Percentiles rank a stretch among this genome's conserved stretches.
Evolutionary conservation across 2,329 filamentous ascomycete species (phyloP).

Genomic region (Pseudogymnoascus sp.): DNA sequence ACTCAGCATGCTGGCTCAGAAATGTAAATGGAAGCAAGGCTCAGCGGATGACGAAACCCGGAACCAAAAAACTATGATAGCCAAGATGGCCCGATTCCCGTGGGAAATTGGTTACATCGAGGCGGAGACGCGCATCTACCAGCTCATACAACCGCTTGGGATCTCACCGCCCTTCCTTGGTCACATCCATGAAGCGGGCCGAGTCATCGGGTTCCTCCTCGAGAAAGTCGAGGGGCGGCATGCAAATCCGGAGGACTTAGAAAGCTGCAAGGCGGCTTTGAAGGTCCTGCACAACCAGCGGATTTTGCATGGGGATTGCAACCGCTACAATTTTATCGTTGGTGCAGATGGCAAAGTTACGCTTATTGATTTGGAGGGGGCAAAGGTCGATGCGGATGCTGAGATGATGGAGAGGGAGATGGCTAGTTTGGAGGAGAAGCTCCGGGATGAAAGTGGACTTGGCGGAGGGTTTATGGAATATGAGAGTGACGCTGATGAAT

Average conservation of each 20-base stretch:
- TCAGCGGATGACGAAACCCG: not conserved
- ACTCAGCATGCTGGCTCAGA: not conserved
- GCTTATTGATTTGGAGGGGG: constrained; percentile 29
- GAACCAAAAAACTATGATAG: not conserved
- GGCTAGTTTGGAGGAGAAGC: not conserved
- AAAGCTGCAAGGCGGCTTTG: constrained; percentile 25
- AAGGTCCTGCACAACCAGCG: constrained; percentile 25
- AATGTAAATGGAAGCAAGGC: not conserved
- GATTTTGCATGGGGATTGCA: constrained; percentile 32
- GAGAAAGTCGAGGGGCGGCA: constrained; percentile 29
- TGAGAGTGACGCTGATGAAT: not conserved
- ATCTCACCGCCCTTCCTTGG: constrained; percentile 32
- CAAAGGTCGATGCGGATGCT: not conserved
- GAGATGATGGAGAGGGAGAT: not conserved
- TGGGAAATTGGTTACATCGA: constrained; percentile 20
- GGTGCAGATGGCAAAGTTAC: constrained; percentile 21
- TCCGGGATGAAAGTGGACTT: not conserved
- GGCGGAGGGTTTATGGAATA: not conserved
- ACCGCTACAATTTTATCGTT: constrained; percentile 34
- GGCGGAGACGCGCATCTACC: constrained; percentile 19
- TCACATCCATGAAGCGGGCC: constrained; percentile 30
- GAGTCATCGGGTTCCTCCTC: constrained; percentile 32
- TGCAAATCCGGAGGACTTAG: constrained; percentile 25
- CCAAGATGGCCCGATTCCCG: constrained; percentile 21
- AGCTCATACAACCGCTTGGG: not conserved